A percentile compares a stretch with the other conserved stretches of the same genome.
Conservation (phyloP, 176 grass and related monocot genomes). For the Zizania latifolia region DNA sequence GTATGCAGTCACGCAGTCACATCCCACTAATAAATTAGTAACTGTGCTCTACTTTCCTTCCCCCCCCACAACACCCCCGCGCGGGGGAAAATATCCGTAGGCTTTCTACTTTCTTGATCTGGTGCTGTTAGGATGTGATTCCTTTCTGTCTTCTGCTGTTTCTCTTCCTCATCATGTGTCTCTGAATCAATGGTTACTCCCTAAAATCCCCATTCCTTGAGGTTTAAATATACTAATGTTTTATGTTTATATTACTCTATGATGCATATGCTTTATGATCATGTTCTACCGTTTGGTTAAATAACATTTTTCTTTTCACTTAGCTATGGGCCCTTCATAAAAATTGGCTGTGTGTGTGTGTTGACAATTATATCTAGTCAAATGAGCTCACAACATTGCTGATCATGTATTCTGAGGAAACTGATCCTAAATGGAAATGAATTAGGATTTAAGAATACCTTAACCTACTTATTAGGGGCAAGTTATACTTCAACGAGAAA, state of each 20-base stretch:
- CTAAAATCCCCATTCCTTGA: not conserved
- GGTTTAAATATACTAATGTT: not conserved
- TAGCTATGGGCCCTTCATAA: not conserved
- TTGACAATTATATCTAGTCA: not conserved
- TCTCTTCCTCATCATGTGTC: not conserved
- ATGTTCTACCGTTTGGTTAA: not conserved
- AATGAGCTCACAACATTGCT: conserved; percentile 9
- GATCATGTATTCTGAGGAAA: not conserved
- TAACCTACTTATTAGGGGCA: not conserved
- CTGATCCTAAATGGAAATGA: not conserved
- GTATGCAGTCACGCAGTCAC: not conserved
- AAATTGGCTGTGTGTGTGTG: not conserved
- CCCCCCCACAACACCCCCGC: no score
- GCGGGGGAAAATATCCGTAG: not conserved
- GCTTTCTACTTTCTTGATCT: not conserved
- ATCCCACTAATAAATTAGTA: not conserved
- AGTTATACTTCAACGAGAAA: not conserved
- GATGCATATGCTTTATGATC: not conserved
- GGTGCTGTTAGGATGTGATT: not conserved
- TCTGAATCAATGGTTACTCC: not conserved
- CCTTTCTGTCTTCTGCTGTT: not conserved
- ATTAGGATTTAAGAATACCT: not conserved
- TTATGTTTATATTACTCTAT: not conserved
- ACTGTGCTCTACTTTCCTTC: not conserved
- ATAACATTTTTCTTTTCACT: not conserved